Conservation (phyloP, 371 early-diverging fungal genomes). For the Apophysomyces sp. region DNA sequence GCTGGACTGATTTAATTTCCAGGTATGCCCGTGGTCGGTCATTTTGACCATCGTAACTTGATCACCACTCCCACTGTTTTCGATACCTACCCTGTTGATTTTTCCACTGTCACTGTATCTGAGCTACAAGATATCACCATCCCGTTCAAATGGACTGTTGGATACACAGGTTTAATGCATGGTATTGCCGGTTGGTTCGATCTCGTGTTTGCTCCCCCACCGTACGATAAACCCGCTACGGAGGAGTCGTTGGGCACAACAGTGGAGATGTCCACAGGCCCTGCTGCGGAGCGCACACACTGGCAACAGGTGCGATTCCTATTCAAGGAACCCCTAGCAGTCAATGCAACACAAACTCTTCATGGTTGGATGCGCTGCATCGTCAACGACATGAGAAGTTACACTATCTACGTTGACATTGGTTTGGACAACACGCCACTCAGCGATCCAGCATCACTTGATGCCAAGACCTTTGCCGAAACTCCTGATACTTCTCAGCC, state of each 20-base stretch:
- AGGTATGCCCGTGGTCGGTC: conserved; percentile 90
- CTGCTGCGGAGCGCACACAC: conserved; percentile 87
- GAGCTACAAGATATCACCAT: conserved; percentile 83
- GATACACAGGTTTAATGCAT: conserved; percentile 90
- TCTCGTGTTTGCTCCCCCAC: conserved; percentile 65
- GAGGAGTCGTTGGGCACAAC: conserved; percentile 25
- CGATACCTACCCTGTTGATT: conserved; percentile 73
- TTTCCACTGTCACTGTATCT: conserved; percentile 73
- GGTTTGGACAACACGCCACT: conserved; percentile 31
- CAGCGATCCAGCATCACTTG: conserved; percentile 23
- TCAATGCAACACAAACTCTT: conserved; percentile 86
- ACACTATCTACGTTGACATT: conserved; percentile 77
- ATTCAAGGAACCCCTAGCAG: conserved; percentile 92
- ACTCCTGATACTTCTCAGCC: conserved; percentile 17
- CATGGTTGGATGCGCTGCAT: conserved; percentile 84
- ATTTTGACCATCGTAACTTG: conserved; percentile 85
- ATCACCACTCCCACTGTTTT: conserved; percentile 62
- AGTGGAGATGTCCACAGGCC: conserved; percentile 80
- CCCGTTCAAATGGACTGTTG: conserved; percentile 79
- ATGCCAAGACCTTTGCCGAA: conserved; percentile 13
- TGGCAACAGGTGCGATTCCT: conserved; percentile 98
- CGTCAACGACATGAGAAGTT: conserved; percentile 91
- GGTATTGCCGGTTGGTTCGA: conserved; percentile 99
- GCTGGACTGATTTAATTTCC: conserved; percentile 24
- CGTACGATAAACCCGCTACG: conserved; percentile 26